phyloP scores from a whole-genome alignment of 257 asterid species.

The Nicotiana sylvestris region DNA sequence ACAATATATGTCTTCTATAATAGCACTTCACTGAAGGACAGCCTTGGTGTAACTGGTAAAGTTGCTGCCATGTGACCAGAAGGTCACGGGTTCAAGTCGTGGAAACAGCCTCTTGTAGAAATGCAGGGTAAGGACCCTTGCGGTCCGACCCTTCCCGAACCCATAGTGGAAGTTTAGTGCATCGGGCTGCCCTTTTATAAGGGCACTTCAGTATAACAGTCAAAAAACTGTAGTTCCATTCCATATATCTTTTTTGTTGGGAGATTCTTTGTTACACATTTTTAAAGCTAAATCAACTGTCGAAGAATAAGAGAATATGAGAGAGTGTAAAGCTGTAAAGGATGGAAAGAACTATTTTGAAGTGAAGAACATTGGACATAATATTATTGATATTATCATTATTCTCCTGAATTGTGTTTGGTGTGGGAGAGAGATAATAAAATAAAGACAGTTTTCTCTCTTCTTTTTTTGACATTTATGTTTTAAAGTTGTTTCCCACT shows the following conservation, averaged over 20 bases:
- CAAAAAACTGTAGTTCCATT: background rate
- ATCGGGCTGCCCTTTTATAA: too few species aligned
- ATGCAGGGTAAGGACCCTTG: too few species aligned
- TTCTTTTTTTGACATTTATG: slow-evolving; percentile 17
- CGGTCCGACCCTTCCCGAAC: too few species aligned
- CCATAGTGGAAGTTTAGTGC: too few species aligned
- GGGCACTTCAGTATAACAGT: too few species aligned
- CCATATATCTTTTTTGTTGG: background rate
- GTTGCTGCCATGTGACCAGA: too few species aligned
- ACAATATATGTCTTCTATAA: too few species aligned
- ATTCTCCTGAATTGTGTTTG: slow-evolving; percentile 9
- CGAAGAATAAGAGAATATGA: background rate
- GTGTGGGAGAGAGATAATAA: slow-evolving; percentile 5
- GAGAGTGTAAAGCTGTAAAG: background rate
- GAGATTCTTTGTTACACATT: background rate
- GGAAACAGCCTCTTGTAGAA: too few species aligned
- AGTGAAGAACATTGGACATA: background rate
- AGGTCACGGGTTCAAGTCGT: too few species aligned
- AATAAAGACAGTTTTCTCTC: background rate
- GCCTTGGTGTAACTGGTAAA: too few species aligned
- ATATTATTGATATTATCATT: background rate
- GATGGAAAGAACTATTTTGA: background rate
- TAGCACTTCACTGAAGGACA: too few species aligned
- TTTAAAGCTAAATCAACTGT: background rate
- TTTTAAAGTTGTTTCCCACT: slow-evolving; percentile 62